Conservation (phyloP, 2,329 filamentous ascomycete genomes). For the Cordyceps tenuipes region DNA sequence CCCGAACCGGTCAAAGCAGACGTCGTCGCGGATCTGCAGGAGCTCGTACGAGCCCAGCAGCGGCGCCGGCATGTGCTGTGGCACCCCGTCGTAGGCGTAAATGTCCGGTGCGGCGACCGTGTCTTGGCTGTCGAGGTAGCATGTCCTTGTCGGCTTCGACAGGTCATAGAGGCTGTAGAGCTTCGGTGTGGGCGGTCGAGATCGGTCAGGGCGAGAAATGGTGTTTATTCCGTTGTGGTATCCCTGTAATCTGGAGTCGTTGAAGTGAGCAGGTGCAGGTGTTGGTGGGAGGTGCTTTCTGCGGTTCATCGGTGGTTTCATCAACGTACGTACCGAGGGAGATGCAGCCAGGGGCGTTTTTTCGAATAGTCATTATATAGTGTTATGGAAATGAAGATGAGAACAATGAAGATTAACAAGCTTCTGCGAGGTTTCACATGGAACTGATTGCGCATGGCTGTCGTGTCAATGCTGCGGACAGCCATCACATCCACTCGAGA, state of each 20-base stretch:
- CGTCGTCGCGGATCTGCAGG: conserved; percentile 63
- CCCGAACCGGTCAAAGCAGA: conserved; percentile 84
- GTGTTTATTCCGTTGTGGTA: conserved; percentile 73
- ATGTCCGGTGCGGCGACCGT: conserved; percentile 51
- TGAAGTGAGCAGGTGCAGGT: not conserved
- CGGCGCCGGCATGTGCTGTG: conserved; percentile 68
- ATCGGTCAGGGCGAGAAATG: conserved; percentile 39
- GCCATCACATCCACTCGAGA: not conserved
- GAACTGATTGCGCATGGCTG: not conserved
- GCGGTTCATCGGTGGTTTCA: not conserved
- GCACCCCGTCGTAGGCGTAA: conserved; percentile 61
- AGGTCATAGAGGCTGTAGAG: conserved; percentile 63
- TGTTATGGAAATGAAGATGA: not conserved
- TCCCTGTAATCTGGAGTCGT: conserved; percentile 55
- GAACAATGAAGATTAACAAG: not conserved
- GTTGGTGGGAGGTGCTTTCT: not conserved
- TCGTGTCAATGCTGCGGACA: not conserved
- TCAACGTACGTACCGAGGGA: conserved; percentile 28
- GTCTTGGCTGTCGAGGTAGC: conserved; percentile 56
- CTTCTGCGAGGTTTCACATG: not conserved
- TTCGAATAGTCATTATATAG: conserved; percentile 19
- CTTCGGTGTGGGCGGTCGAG: conserved; percentile 14
- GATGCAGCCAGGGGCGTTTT: conserved; percentile 32
- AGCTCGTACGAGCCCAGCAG: conserved; percentile 68
- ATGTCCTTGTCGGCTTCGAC: conserved; percentile 46